phyloP scores from a whole-genome alignment of 2,329 filamentous ascomycete genomes.

The Lachnum nothofagi region DNA sequence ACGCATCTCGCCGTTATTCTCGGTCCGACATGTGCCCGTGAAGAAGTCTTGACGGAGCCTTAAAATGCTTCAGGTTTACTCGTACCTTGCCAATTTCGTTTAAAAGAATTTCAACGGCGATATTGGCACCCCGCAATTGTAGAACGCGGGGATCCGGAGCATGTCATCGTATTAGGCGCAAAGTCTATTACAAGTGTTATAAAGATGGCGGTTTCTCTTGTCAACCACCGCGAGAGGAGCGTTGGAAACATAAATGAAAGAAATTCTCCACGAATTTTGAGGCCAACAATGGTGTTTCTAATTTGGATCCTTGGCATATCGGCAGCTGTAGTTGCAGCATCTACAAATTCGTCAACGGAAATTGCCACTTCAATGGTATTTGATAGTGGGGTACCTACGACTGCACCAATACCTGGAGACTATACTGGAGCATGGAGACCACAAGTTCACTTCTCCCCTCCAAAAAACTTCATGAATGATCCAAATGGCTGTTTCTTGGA shows the following conservation, averaged over 20 bases:
- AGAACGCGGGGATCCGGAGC: too few relatives aligned
- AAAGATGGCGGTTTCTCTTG: too few relatives aligned
- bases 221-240: neutral
- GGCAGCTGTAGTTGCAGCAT: slow-evolving; percentile 12
- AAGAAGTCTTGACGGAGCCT: too few relatives aligned
- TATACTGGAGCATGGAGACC: slow-evolving; percentile 34
- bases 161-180: too few relatives aligned
- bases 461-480: slow-evolving; percentile 53
- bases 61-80: too few relatives aligned
- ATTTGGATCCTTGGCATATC: slow-evolving; percentile 13
- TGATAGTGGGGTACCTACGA: slow-evolving; percentile 21
- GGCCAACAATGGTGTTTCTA: slow-evolving; percentile 9
- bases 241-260: neutral
- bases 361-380: slow-evolving; percentile 16
- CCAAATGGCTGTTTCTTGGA: slow-evolving; percentile 61
- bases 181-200: too few relatives aligned
- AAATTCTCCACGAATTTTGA: neutral
- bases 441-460: slow-evolving; percentile 53
- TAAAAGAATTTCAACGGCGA: too few relatives aligned
- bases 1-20: slow-evolving; percentile 10
- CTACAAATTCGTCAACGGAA: slow-evolving; percentile 14
- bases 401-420: slow-evolving; percentile 21
- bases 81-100: too few relatives aligned
- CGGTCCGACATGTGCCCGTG: slow-evolving; percentile 18
- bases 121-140: too few relatives aligned